Evolutionary conservation across 164 flowering plant species (phyloP).

Genomic region (Warburgia ugandensis): DNA sequence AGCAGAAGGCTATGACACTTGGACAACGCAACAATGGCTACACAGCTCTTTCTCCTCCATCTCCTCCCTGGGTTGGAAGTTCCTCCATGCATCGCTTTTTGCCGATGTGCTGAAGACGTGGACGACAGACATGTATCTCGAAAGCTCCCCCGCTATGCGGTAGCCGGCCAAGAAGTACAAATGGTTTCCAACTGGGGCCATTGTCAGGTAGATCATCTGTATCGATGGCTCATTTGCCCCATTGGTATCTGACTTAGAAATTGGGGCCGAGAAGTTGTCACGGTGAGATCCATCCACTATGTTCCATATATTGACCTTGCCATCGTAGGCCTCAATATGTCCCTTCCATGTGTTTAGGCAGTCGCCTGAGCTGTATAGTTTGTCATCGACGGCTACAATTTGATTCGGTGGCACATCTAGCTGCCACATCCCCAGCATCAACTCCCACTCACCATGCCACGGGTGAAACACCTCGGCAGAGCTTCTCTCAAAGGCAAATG

Average conservation of each 20-base stretch:
- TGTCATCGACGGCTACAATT: slow-evolving; percentile 37
- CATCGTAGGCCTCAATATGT: slow-evolving; percentile 53
- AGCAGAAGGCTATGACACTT: too few species aligned
- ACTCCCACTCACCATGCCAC: slow-evolving; percentile 29
- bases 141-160: slow-evolving; percentile 18
- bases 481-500: slow-evolving; percentile 28
- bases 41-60: slow-evolving; percentile 46
- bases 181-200: slow-evolving; percentile 47
- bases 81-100: slow-evolving; percentile 34
- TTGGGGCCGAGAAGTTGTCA: slow-evolving; percentile 18
- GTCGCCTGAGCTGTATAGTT: slow-evolving; percentile 55
- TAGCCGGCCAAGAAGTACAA: slow-evolving; percentile 54
- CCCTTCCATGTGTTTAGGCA: slow-evolving; percentile 61
- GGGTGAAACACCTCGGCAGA: slow-evolving; percentile 53
- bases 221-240: slow-evolving; percentile 5
- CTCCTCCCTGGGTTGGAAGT: slow-evolving; percentile 40
- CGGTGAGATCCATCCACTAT: slow-evolving; percentile 39
- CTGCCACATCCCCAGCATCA: slow-evolving; percentile 45
- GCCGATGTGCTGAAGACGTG: slow-evolving; percentile 45
- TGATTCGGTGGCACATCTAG: slow-evolving; percentile 63
- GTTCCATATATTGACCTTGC: slow-evolving; percentile 44
- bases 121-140: slow-evolving; percentile 30
- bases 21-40: slow-evolving; percentile 50
- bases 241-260: slow-evolving; percentile 3
- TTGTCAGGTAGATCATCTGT: slow-evolving; percentile 33